These are phyloP conservation scores for Wallacemonas sp. DNA, from an alignment of 208 protist genomes.

Conservation along the genomic window DNA sequence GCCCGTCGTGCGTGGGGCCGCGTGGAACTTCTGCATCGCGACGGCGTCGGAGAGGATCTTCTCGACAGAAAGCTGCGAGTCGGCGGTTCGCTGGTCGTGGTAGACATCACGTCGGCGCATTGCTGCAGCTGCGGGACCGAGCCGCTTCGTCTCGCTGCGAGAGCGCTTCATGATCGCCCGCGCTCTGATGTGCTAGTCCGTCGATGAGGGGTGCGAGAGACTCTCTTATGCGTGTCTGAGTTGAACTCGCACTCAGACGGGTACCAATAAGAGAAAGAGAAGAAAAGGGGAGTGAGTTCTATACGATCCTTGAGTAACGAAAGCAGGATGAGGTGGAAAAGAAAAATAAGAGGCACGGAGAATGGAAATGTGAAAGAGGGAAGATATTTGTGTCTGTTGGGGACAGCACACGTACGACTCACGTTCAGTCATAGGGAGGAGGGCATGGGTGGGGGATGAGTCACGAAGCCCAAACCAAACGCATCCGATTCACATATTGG, in stretches of 20 bases:
- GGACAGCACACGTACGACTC: no score
- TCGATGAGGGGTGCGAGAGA: no score
- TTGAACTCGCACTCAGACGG: neutral
- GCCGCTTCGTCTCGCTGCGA: constrained; percentile 30
- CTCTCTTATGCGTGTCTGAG: neutral
- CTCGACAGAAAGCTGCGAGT: constrained; percentile 96
- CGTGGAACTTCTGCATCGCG: constrained; percentile 91
- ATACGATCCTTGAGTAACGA: constrained; percentile 2
- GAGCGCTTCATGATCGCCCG: constrained; percentile 59
- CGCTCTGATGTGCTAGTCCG: neutral
- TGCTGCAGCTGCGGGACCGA: constrained; percentile 79
- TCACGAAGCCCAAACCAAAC: no score
- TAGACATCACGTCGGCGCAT: constrained; percentile 65
- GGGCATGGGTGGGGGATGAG: no score
- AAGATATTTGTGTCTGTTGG: no score
- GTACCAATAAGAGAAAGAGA: no score
- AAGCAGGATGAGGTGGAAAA: constrained; percentile 5
- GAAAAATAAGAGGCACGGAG: constrained; percentile 2
- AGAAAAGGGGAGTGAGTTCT: neutral
- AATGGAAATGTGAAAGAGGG: neutral
- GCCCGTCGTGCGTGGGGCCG: constrained; percentile 37
- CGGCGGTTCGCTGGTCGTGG: constrained; percentile 67
- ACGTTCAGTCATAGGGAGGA: no score
- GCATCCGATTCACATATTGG: no score
- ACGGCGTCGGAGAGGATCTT: constrained; percentile 97